Evolutionary conservation across 2,329 filamentous ascomycete species (phyloP).

Genomic region (Penicillium rolfsii): DNA sequence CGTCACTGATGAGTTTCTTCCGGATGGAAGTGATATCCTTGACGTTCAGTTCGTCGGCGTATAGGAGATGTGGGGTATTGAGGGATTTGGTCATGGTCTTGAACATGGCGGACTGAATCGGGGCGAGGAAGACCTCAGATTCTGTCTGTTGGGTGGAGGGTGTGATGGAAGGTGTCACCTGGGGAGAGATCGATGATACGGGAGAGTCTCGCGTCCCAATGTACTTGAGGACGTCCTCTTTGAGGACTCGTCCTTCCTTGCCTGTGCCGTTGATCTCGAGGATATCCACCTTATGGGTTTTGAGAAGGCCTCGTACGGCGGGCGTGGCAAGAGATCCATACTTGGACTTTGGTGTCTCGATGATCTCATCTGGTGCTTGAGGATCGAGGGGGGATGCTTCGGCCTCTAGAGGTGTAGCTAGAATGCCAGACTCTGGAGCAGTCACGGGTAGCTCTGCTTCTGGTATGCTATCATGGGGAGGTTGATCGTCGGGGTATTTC

Average conservation of each 20-base stretch:
- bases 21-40: conserved; percentile 73
- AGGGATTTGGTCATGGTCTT: conserved; percentile 94
- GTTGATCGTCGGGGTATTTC: conserved; percentile 63
- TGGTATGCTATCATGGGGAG: conserved; percentile 31
- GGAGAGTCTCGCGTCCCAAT: conserved; percentile 39
- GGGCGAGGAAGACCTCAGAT: conserved; percentile 69
- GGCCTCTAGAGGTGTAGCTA: conserved; percentile 17
- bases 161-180: conserved; percentile 34
- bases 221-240: conserved; percentile 84
- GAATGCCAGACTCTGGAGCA: conserved; percentile 17
- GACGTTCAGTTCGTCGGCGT: conserved; percentile 87
- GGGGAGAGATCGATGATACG: conserved; percentile 53
- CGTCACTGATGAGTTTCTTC: conserved; percentile 69
- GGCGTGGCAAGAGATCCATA: conserved; percentile 82
- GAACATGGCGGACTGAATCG: conserved; percentile 91
- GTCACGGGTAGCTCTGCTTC: conserved; percentile 35
- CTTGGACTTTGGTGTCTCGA: conserved; percentile 53
- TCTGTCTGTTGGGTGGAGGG: conserved; percentile 63
- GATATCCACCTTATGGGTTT: conserved; percentile 78
- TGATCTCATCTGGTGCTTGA: conserved; percentile 7
- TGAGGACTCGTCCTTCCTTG: conserved; percentile 85
- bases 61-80: conserved; percentile 91
- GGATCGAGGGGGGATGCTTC: conserved; percentile 23
- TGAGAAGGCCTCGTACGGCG: conserved; percentile 85
- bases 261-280: conserved; percentile 79